Conservation (phyloP, 495 filamentous ascomycete species). For the Stereocaulon alpinum region DNA sequence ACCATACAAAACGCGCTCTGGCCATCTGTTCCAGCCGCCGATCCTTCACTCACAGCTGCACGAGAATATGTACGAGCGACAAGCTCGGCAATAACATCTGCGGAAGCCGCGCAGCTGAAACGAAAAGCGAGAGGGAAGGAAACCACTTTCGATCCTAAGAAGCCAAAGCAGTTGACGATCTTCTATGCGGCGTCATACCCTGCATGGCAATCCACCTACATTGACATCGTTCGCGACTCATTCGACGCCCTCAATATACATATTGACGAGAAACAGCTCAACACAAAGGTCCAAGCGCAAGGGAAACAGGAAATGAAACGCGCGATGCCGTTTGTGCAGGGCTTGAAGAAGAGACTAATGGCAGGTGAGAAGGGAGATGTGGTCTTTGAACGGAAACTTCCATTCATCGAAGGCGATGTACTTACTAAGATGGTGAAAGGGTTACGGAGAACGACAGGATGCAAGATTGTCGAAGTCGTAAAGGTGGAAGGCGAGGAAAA, state of each 20-base stretch:
- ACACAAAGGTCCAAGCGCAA: slow-evolving; percentile 62
- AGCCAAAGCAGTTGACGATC: slow-evolving; percentile 84
- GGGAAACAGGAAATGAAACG: slow-evolving; percentile 92
- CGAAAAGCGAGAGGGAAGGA: slow-evolving; percentile 78
- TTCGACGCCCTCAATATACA: slow-evolving; percentile 45
- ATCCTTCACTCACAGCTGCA: slow-evolving; percentile 57
- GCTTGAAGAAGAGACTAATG: slow-evolving; percentile 68
- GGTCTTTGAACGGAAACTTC: slow-evolving; percentile 72
- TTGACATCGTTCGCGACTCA: slow-evolving; percentile 63
- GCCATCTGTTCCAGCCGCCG: slow-evolving; percentile 54
- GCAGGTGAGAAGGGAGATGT: slow-evolving; percentile 42
- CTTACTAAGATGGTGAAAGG: slow-evolving; percentile 48
- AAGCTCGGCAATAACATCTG: slow-evolving; percentile 68
- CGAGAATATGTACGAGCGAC: slow-evolving; percentile 71
- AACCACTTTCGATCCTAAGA: slow-evolving; percentile 71
- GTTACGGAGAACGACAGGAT: slow-evolving; percentile 54
- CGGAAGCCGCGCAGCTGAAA: slow-evolving; percentile 74
- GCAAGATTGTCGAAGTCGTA: slow-evolving; percentile 54
- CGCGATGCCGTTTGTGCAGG: slow-evolving; percentile 94
- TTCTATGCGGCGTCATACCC: slow-evolving; percentile 71
- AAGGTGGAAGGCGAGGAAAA: slow-evolving; percentile 59
- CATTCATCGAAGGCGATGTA: slow-evolving; percentile 73
- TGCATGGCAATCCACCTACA: slow-evolving; percentile 83
- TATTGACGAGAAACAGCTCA: slow-evolving; percentile 71
- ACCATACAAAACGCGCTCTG: slow-evolving; percentile 73